phyloP scores from a whole-genome alignment of 2,329 filamentous ascomycete species.

The Cladosporium cucumerinum region DNA sequence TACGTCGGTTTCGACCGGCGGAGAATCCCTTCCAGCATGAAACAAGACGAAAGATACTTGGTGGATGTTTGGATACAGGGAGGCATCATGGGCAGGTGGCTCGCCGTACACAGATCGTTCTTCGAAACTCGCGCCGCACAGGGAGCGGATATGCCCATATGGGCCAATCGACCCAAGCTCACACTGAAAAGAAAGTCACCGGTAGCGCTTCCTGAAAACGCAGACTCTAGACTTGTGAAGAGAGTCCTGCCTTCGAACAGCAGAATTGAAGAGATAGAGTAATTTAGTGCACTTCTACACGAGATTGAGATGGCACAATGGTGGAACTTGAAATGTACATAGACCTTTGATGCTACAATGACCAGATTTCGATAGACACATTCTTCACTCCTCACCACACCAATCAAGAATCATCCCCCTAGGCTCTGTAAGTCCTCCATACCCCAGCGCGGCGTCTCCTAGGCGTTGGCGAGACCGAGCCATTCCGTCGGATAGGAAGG shows the following conservation, averaged over 20 bases:
- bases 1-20: not conserved
- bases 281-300: not conserved
- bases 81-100: slow-evolving; percentile 1
- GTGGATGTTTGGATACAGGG: not conserved
- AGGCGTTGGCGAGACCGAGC: not conserved
- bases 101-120: not conserved
- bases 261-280: not conserved
- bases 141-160: not conserved
- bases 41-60: not conserved
- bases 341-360: not conserved
- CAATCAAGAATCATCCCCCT: not conserved
- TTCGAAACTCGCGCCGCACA: not conserved
- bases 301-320: not conserved
- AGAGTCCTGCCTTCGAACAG: not conserved
- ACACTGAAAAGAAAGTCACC: not conserved
- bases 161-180: not conserved
- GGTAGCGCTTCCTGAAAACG: not conserved
- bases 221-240: not conserved
- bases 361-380: not conserved
- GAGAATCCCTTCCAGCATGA: not conserved
- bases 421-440: not conserved
- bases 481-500: not conserved
- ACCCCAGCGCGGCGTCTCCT: not conserved
- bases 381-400: not conserved
- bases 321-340: not conserved